Percentiles rank a stretch among this genome's conserved stretches.
Evolutionary conservation across 305 asterid genomes (phyloP).

Genomic region (Plantago coronopus): DNA sequence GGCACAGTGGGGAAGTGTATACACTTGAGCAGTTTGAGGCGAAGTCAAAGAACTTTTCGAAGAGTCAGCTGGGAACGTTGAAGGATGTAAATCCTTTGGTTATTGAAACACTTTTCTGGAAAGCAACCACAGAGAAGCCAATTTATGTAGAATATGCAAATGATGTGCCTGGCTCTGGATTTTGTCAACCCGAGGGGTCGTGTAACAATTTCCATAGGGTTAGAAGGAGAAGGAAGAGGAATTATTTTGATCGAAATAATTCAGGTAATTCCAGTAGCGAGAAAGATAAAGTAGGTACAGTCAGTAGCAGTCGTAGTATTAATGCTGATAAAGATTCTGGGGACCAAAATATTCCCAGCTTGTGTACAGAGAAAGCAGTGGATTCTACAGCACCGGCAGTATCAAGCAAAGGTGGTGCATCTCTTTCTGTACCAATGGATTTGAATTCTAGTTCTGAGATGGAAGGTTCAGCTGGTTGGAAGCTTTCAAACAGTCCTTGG

Average conservation of each 20-base stretch:
- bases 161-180: constrained; percentile 95
- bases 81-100: constrained; percentile 75
- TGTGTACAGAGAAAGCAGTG: constrained; percentile 33
- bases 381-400: constrained; percentile 33
- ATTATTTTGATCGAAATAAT: constrained; percentile 56
- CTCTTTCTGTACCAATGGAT: constrained; percentile 32
- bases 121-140: constrained; percentile 74
- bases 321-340: constrained; percentile 37
- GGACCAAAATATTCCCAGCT: constrained; percentile 30
- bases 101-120: constrained; percentile 85
- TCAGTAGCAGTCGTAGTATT: constrained; percentile 29
- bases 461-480: constrained; percentile 94
- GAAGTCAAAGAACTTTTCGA: constrained; percentile 75
- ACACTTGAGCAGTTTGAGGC: constrained; percentile 89
- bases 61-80: constrained; percentile 53
- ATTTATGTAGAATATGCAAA: constrained; percentile 88
- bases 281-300: constrained; percentile 38
- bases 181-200: constrained; percentile 76
- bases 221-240: constrained; percentile 66
- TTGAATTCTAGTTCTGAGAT: constrained; percentile 40
- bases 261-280: constrained; percentile 33
- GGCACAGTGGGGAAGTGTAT: constrained; percentile 97
- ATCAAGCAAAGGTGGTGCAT: constrained; percentile 26
- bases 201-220: constrained; percentile 43
- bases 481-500: constrained; percentile 95